Evolutionary conservation across 352 stramenopile species (phyloP).

Genomic region (Phytophthora uliginosa): DNA sequence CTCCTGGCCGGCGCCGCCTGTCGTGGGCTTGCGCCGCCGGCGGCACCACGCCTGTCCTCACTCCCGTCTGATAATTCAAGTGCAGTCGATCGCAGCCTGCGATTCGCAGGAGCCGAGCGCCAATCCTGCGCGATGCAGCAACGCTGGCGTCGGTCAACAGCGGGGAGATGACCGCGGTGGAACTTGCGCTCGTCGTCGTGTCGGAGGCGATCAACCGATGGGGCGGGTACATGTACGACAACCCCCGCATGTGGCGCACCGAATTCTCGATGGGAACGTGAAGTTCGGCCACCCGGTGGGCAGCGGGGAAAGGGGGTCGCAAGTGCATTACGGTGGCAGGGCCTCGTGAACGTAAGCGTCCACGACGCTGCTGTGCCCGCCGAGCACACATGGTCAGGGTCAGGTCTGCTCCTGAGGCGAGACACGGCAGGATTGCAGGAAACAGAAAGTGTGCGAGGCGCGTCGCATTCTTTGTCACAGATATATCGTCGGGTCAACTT

Average conservation of each 20-base stretch:
- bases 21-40: slow-evolving; percentile 15
- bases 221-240: slow-evolving; percentile 32
- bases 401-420: neutral
- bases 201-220: slow-evolving; percentile 33
- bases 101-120: slow-evolving; percentile 1
- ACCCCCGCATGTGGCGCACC: slow-evolving; percentile 13
- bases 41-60: slow-evolving; percentile 30
- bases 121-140: slow-evolving; percentile 25
- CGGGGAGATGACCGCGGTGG: slow-evolving; percentile 3
- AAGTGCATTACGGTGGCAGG: neutral
- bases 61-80: slow-evolving; percentile 40
- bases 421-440: neutral
- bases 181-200: slow-evolving; percentile 17
- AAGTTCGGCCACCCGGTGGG: slow-evolving; percentile 17
- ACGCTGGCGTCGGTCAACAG: slow-evolving; percentile 2
- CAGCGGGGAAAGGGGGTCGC: slow-evolving; percentile 3
- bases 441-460: neutral
- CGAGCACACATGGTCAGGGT: neutral
- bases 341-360: neutral
- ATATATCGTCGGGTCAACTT: neutral
- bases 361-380: neutral
- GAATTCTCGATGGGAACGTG: slow-evolving; percentile 34
- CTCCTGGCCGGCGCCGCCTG: neutral
- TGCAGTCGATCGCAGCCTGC: slow-evolving; percentile 10
- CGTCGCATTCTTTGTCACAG: slow-evolving; percentile 6